Conservation (phyloP, 139 green algal species). For the Nannochloris sp. region DNA sequence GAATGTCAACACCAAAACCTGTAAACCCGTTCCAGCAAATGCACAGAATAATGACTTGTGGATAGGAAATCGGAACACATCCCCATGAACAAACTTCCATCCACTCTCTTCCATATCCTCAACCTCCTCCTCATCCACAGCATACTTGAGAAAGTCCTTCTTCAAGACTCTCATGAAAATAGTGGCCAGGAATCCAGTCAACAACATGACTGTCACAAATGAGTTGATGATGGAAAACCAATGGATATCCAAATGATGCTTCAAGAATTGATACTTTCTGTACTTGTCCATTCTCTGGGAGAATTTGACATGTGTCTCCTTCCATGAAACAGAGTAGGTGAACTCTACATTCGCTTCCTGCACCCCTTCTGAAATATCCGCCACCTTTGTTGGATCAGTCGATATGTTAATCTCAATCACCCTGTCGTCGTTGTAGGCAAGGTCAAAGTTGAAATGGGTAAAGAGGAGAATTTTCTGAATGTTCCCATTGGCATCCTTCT, state of each 20-base stretch:
- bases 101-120: slow-evolving; percentile 32
- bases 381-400: slow-evolving; percentile 10
- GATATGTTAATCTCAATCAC: slow-evolving; percentile 76
- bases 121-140: slow-evolving; percentile 30
- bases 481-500: neutral
- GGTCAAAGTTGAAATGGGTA: slow-evolving; percentile 93
- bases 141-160: slow-evolving; percentile 90
- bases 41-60: slow-evolving; percentile 70
- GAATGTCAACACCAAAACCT: slow-evolving; percentile 68
- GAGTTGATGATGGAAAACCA: slow-evolving; percentile 97
- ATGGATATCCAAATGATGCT: slow-evolving; percentile 83
- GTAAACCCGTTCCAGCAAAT: slow-evolving; percentile 72
- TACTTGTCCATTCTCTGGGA: slow-evolving; percentile 87
- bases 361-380: slow-evolving; percentile 22
- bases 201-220: slow-evolving; percentile 89
- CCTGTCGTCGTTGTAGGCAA: slow-evolving; percentile 72
- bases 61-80: slow-evolving; percentile 88
- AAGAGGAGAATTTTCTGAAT: slow-evolving; percentile 61
- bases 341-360: slow-evolving; percentile 37
- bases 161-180: slow-evolving; percentile 91
- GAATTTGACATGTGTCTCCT: slow-evolving; percentile 50
- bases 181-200: slow-evolving; percentile 91
- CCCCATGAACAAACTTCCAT: slow-evolving; percentile 93
- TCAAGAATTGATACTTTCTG: slow-evolving; percentile 75
- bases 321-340: slow-evolving; percentile 83